These are phyloP conservation scores for Phytophthora pluvialis DNA, from an alignment of 352 stramenopile species.

Conservation along the genomic window DNA sequence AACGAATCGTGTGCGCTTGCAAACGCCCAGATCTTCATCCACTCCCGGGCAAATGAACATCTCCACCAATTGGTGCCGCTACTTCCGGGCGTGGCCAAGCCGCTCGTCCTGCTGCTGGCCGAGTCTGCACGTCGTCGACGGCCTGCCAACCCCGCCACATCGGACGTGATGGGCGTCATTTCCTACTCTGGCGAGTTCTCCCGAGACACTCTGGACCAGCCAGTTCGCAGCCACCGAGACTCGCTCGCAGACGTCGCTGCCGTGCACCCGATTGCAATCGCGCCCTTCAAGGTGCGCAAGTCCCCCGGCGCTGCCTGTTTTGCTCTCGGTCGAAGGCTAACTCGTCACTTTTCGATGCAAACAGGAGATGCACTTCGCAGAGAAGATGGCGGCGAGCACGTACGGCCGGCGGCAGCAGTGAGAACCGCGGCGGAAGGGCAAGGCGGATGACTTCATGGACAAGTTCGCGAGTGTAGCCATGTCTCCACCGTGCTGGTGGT, in stretches of 20 bases:
- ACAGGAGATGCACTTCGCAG: conserved; percentile 75
- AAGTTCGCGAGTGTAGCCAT: conserved; percentile 25
- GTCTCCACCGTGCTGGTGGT: conserved; percentile 26
- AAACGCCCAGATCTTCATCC: conserved; percentile 60
- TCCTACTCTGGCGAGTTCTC: conserved; percentile 59
- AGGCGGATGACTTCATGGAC: background rate
- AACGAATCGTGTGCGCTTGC: background rate
- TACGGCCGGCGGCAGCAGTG: conserved; percentile 52
- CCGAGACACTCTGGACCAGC: conserved; percentile 50
- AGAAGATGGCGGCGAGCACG: conserved; percentile 63
- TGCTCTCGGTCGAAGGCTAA: background rate
- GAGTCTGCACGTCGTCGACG: conserved; percentile 55
- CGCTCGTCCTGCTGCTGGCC: conserved; percentile 58
- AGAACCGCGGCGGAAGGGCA: background rate
- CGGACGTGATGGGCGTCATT: conserved; percentile 61
- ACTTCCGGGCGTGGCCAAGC: conserved; percentile 65
- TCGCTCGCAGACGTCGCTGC: conserved; percentile 39
- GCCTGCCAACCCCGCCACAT: conserved; percentile 55
- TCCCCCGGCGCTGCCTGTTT: background rate
- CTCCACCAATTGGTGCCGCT: conserved; percentile 79
- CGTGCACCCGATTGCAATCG: conserved; percentile 61
- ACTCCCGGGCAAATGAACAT: conserved; percentile 68
- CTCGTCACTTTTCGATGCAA: background rate
- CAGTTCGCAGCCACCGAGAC: conserved; percentile 56
- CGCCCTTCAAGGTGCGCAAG: conserved; percentile 50